Base-by-base conservation (phyloP, 2,329 filamentous ascomycete species). In the Trichoderma breve region DNA sequence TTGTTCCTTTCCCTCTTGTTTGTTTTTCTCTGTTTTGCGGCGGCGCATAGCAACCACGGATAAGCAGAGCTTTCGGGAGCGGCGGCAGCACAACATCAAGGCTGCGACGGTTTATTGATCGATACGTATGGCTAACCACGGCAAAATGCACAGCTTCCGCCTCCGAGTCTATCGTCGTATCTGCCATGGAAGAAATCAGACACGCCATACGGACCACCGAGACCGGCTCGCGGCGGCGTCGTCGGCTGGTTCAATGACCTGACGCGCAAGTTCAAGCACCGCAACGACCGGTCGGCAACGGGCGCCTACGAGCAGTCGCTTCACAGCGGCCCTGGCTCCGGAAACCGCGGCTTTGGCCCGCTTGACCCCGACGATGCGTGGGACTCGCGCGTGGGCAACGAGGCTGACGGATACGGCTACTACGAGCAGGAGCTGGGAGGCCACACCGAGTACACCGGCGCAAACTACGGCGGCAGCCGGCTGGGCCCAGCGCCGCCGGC, bases 281-380 rank as follows among this genome's bases (percentile, higher is more conserved):
- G 89, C 76, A 89, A 90, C 80, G 88, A 85, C 74, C 88, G 90
- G 68, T 89, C 88, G 51, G 91, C 92, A 0, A 84, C 87, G 2
- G 93, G 92, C 74, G 91, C 91, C 61, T 94, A 94, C 83, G 92
- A 94, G 77, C 83, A 93, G 76, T 83, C 87, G 6, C 78, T 82
- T 7, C 80, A 81, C 57, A 82, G 80, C 72, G 81, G 80, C 65
- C 82, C 80, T 72, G 81, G 80, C 77, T 77, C 24, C 82, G 83
- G 84, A 70, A 84, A 86, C 70, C 82, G 88, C 69, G 89, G 89
- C 26, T 91, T 92, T 79, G 89, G 90, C 2, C 85, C 90, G 4
- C 86, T 94, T 60, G 93, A 96, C 77, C 92, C 92, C 1, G 93
- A 97, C 79, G 93, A 95, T 78, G 93, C 93, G 2, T 97, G 94